Evolutionary conservation across 177 flowering plant genomes (phyloP), one percentile per base, ranked within the genome.

Genomic region (Vitis hybrid): DNA sequence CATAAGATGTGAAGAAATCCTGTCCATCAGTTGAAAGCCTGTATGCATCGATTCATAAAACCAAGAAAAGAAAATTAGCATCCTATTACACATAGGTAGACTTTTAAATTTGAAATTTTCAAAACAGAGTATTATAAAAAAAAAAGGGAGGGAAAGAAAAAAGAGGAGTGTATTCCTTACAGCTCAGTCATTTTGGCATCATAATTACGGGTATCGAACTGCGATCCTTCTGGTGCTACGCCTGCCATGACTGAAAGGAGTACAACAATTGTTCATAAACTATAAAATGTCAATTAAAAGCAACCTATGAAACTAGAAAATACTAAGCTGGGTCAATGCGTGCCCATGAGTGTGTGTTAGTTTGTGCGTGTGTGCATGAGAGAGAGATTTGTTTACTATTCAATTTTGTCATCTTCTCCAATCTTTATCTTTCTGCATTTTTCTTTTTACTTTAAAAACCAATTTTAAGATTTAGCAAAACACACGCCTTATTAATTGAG

Each of bases 141-240:
- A 19, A 26, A 11, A 26, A 2, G 2, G 4, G 31, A 14, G 11
- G 5, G 48, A 68, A n/a, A 14, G 19, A 26, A 12, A 62, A 62
- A 14, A 33, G 6, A 10, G 10, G 19, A 45, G 60, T 19, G n/a
- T 55, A 29, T 19, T 51, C 5, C 88, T 77, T 73, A 87, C 91
- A 87, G 15, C 59, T 89, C 93, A 71, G 29, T 86, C 93, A 87
- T 86, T 69, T 82, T 89, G 29, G 82, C 16, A 79, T 89, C 91
- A 80, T 14, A 89, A 18, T 83, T 86, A 53, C 77, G 78, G 22
- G 81, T 84, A 81, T 89, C 88, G 72, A 83, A 87, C 31, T 86
- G 88, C 26, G 88, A 78, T 52, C 93, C 93, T 68, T 87, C 91
- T 6, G 86, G 76, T 66, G 87, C 76, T 33, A 63, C 1, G 31